phyloP scores from a whole-genome alignment of 2,329 filamentous ascomycete species.

The Claviceps maximensis region DNA sequence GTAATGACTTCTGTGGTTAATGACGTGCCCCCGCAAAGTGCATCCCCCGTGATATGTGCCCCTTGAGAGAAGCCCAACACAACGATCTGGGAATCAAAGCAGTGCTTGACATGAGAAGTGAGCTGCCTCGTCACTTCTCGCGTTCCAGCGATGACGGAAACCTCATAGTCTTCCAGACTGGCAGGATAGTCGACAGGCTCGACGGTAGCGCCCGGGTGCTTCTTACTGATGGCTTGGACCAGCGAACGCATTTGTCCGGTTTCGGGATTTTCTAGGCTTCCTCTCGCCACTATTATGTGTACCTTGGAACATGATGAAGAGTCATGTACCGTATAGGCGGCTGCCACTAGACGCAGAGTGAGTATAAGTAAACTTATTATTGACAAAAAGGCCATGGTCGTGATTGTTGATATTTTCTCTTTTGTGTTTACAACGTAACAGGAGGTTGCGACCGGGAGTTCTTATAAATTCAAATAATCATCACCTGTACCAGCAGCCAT shows the following conservation, averaged over 20 bases:
- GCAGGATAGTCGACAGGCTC: slow-evolving; percentile 1
- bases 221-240: not conserved
- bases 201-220: not conserved
- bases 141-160: not conserved
- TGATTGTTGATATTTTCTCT: not conserved
- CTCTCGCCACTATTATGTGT: not conserved
- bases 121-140: not conserved
- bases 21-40: not conserved
- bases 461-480: too few relatives aligned
- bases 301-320: not conserved
- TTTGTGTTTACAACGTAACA: too few relatives aligned
- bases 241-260: not conserved
- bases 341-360: not conserved
- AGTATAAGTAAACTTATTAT: not conserved
- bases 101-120: not conserved
- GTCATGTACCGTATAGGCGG: not conserved
- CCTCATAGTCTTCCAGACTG: not conserved
- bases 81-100: not conserved
- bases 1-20: not conserved
- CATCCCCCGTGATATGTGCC: slow-evolving; percentile 1
- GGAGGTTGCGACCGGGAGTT: too few relatives aligned
- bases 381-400: not conserved
- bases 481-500: too few relatives aligned
- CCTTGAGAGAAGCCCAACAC: slow-evolving; percentile 1
- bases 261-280: not conserved